phyloP scores from a whole-genome alignment of 139 green algal species.

The Picochlorum sp. region DNA sequence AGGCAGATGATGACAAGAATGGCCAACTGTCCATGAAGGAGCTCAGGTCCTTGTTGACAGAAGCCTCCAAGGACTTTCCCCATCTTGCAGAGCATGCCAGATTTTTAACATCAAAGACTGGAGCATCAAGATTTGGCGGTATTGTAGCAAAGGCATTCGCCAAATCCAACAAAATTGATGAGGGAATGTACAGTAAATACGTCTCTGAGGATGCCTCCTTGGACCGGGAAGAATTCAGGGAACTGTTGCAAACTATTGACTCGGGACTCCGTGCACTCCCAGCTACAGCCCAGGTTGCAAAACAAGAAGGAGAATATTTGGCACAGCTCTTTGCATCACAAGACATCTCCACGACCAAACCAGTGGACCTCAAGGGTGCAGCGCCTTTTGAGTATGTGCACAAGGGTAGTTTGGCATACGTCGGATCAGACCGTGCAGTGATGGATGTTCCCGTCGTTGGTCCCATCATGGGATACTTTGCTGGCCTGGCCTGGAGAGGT shows the following conservation, averaged over 20 bases:
- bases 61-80: constrained; percentile 55
- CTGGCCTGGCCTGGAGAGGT: constrained; percentile 72
- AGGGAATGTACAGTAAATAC: constrained; percentile 4
- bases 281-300: constrained; percentile 77
- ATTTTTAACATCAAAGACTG: constrained; percentile 55
- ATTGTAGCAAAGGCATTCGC: constrained; percentile 27
- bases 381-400: constrained; percentile 53
- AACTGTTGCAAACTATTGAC: constrained; percentile 63
- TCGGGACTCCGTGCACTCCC: constrained; percentile 60
- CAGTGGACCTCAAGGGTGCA: not conserved
- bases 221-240: constrained; percentile 58
- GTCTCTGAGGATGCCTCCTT: constrained; percentile 31
- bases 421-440: constrained; percentile 77
- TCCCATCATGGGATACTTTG: constrained; percentile 49
- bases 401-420: constrained; percentile 76
- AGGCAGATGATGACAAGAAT: constrained; percentile 37
- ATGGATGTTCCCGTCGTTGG: constrained; percentile 75
- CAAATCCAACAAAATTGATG: constrained; percentile 5
- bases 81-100: constrained; percentile 72
- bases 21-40: constrained; percentile 47
- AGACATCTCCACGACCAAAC: not conserved
- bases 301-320: constrained; percentile 79
- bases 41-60: constrained; percentile 42
- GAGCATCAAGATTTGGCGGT: constrained; percentile 25
- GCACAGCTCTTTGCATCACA: constrained; percentile 32